Evolutionary conservation across 2,329 filamentous ascomycete species (phyloP).

Genomic region (Pseudogymnoascus sp.): DNA sequence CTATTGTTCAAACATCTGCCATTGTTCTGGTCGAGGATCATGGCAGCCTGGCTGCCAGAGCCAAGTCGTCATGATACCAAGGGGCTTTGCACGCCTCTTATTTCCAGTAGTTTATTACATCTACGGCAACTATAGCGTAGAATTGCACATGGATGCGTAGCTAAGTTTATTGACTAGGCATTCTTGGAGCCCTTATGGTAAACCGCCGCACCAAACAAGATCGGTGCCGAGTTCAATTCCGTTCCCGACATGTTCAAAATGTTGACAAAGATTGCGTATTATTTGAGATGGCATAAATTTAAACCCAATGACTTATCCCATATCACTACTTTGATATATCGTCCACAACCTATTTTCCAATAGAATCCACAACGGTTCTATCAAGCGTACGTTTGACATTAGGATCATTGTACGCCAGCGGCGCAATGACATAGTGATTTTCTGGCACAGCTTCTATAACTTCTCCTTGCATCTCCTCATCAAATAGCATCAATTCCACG

Average conservation of each 20-base stretch:
- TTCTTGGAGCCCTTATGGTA: not conserved
- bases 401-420: conserved; percentile 6
- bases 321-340: not conserved
- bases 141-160: not conserved
- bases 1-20: not conserved
- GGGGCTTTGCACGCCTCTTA: not conserved
- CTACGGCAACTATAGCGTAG: not conserved
- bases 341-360: not conserved
- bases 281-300: not conserved
- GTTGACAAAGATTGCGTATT: not conserved
- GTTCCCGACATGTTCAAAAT: not conserved
- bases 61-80: not conserved
- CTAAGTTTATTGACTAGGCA: not conserved
- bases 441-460: conserved; percentile 2
- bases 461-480: not conserved
- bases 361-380: not conserved
- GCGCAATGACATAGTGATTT: conserved; percentile 7
- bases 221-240: not conserved
- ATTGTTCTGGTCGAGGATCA: not conserved
- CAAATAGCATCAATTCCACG: conserved; percentile 7
- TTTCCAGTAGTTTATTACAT: not conserved
- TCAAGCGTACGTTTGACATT: conserved; percentile 5
- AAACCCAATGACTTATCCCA: not conserved
- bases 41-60: not conserved
- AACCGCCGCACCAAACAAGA: not conserved